These are phyloP conservation scores for Skeletonema costatum DNA, from an alignment of 108 stramenopile genomes.

Conservation along the genomic window DNA sequence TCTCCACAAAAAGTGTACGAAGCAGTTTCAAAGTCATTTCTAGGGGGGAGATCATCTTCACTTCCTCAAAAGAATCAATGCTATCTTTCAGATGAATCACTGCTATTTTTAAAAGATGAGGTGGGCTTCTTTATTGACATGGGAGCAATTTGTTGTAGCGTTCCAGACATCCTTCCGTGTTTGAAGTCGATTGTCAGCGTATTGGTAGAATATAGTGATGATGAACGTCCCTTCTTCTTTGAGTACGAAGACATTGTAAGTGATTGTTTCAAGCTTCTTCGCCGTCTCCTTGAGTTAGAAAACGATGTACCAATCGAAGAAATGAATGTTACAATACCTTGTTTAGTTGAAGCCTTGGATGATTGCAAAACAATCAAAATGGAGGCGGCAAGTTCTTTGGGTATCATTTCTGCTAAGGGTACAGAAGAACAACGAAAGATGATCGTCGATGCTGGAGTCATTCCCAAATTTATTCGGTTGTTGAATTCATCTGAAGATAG, in stretches of 20 bases:
- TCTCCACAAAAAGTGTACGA: not conserved
- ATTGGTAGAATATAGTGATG: not conserved
- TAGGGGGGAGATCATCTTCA: not conserved
- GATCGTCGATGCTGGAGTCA: not conserved
- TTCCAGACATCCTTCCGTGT: not conserved
- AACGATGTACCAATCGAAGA: not conserved
- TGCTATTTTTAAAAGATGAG: not conserved
- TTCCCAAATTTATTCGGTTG: not conserved
- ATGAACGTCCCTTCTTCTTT: not conserved
- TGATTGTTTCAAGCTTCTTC: conserved; percentile 4
- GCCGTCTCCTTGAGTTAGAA: not conserved
- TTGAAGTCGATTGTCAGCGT: not conserved
- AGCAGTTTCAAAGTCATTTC: not conserved
- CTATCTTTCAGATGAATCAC: not conserved
- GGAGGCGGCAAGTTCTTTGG: not conserved
- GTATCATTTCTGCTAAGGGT: not conserved
- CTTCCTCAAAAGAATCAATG: not conserved
- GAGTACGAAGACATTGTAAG: not conserved
- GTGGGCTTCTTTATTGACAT: not conserved
- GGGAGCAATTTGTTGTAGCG: not conserved
- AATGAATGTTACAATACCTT: too few species aligned
- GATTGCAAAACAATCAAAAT: not conserved
- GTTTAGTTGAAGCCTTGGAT: too few species aligned
- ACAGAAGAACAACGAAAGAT: not conserved
- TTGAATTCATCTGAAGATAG: not conserved